Percentiles rank a stretch among this genome's conserved stretches.
Evolutionary conservation across 2,329 filamentous ascomycete species (phyloP).

Genomic region (Trichoderma sp.): DNA sequence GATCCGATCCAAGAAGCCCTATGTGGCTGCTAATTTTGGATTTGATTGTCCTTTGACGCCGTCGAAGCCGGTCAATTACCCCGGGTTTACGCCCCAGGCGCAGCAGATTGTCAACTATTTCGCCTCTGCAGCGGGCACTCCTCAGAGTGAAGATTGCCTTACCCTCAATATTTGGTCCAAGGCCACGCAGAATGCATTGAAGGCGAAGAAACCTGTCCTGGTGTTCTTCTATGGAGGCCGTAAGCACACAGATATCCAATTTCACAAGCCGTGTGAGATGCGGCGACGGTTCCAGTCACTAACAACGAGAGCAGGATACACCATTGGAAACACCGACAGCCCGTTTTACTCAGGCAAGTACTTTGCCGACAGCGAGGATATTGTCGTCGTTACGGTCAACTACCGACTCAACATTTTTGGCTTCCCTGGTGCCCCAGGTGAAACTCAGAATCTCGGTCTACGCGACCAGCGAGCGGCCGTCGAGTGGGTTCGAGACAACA

Average conservation of each 20-base stretch:
- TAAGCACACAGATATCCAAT: not conserved
- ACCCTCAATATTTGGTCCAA: conserved; percentile 41
- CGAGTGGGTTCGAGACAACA: conserved; percentile 38
- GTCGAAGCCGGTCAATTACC: conserved; percentile 29
- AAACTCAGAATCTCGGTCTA: conserved; percentile 31
- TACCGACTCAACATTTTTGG: conserved; percentile 48
- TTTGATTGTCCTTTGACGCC: conserved; percentile 32
- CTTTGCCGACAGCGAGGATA: conserved; percentile 45
- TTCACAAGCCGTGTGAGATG: not conserved
- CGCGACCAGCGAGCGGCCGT: conserved; percentile 35
- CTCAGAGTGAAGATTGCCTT: conserved; percentile 41
- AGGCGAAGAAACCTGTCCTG: conserved; percentile 43
- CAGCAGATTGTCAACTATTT: conserved; percentile 31
- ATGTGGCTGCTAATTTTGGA: conserved; percentile 33
- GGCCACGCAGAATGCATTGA: conserved; percentile 33
- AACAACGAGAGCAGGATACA: conserved; percentile 34
- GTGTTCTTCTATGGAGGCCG: conserved; percentile 44
- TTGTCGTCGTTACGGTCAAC: conserved; percentile 50
- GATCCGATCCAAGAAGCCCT: conserved; percentile 25
- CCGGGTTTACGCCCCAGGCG: conserved; percentile 34
- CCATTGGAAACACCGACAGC: conserved; percentile 40
- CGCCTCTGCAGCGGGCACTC: conserved; percentile 27
- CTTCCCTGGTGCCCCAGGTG: conserved; percentile 38
- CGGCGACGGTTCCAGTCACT: not conserved
- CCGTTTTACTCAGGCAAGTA: conserved; percentile 45